These are phyloP conservation scores for Parathielavia appendiculata DNA, from an alignment of 495 filamentous ascomycete species.

Conservation along the genomic window DNA sequence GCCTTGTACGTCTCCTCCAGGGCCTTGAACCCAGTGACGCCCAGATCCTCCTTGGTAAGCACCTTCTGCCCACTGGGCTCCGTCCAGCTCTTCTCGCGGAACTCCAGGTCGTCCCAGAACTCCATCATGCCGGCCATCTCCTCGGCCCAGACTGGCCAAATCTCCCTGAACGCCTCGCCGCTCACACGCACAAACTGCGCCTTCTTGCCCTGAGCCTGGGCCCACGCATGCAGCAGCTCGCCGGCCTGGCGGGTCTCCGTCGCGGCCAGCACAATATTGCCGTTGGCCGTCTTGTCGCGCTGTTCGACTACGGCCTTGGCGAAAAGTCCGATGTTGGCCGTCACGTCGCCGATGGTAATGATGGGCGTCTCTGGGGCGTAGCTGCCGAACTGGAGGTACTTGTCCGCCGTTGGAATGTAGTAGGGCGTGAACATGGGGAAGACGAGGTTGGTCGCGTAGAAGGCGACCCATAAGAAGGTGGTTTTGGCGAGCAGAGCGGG, in stretches of 20 bases:
- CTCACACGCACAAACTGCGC: slow-evolving; percentile 26
- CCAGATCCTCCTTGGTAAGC: slow-evolving; percentile 18
- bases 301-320: slow-evolving; percentile 37
- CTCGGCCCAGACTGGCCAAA: slow-evolving; percentile 36
- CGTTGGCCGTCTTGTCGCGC: slow-evolving; percentile 30
- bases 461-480: slow-evolving; percentile 39
- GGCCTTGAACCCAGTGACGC: slow-evolving; percentile 13
- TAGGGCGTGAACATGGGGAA: slow-evolving; percentile 36
- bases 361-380: slow-evolving; percentile 32
- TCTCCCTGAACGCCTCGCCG: slow-evolving; percentile 24
- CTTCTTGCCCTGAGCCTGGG: slow-evolving; percentile 26
- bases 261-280: slow-evolving; percentile 31
- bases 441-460: slow-evolving; percentile 26
- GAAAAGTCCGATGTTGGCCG: slow-evolving; percentile 37
- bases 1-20: slow-evolving; percentile 18
- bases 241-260: slow-evolving; percentile 28
- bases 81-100: slow-evolving; percentile 32
- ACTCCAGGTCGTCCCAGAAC: slow-evolving; percentile 37
- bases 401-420: slow-evolving; percentile 26
- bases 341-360: slow-evolving; percentile 35
- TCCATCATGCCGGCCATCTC: slow-evolving; percentile 42
- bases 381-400: slow-evolving; percentile 34
- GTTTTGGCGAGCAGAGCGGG: slow-evolving; percentile 31
- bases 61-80: slow-evolving; percentile 19
- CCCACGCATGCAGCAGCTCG: slow-evolving; percentile 39